Base-by-base conservation (phyloP, 2,329 filamentous ascomycete genomes). In the Fusarium tuaranense region DNA sequence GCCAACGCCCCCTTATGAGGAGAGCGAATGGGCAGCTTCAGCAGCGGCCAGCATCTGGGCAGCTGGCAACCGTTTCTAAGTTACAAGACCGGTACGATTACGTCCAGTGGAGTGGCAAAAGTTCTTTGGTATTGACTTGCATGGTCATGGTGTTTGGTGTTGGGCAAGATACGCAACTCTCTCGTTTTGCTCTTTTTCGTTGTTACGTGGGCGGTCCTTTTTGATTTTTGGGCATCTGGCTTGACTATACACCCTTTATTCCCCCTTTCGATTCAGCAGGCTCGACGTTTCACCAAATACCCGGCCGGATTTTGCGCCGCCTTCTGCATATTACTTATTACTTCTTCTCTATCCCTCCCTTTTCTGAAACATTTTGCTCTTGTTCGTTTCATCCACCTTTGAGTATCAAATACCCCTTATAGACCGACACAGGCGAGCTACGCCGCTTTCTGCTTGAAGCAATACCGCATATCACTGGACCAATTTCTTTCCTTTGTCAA, bases 1-100 rank as follows among this genome's bases (percentile, higher is more conserved):
- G 93, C 96, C 95, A 4, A 98, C 97, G 18, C 97, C 97, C 25
- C 96, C 97, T 5, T 98, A 98, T 77, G 95, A 98, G 80, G 95
- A 97, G 78, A 92, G 92, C 73, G 95, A 98, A 81, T 98, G 95
- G 96, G 95, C 93, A 20, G 91, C 93, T 10, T 92, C 94, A 48
- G 93, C 94, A 34, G 91, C 95, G 13, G 93, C 94, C 7, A 95
- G 93, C 83, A 95, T 95, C 76, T 93, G 94, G 86, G 92, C 93
- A 63, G 91, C 92, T 36, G 90, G 93, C 73, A 92, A 88, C 81
- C 87, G 89, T 76, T 89, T 92, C 78, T 92, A 84, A 83, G 63
- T 38, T 22, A 69, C 70, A 65, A 73, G 55, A 39, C 44, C 61
- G 61, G 62, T 71, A 78, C 67, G 71, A 76, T 76, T 70, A 79